Evolutionary conservation across 2,329 filamentous ascomycete species (phyloP).

Genomic region (Aspergillus sp.): DNA sequence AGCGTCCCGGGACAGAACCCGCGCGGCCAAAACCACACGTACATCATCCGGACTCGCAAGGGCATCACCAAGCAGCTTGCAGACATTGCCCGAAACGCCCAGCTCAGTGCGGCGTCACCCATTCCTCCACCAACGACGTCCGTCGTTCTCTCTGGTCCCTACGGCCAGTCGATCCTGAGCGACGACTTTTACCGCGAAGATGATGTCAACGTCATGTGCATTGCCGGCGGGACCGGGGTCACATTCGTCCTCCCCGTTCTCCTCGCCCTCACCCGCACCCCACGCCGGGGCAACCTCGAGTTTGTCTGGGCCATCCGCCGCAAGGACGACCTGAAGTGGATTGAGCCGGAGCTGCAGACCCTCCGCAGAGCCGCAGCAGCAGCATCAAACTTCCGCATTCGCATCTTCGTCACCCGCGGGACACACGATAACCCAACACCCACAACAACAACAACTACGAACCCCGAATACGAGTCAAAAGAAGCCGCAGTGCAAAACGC

Average conservation of each 20-base stretch:
- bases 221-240: slow-evolving; percentile 64
- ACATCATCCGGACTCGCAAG: slow-evolving; percentile 57
- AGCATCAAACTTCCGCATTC: slow-evolving; percentile 53
- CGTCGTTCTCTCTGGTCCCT: slow-evolving; percentile 66
- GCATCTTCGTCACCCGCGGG: slow-evolving; percentile 65
- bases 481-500: background rate
- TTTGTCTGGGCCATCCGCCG: slow-evolving; percentile 69
- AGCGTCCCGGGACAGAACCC: slow-evolving; percentile 53
- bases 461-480: background rate
- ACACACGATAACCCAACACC: background rate
- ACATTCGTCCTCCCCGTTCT: slow-evolving; percentile 60
- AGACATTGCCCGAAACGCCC: slow-evolving; percentile 23
- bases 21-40: slow-evolving; percentile 29
- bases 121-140: slow-evolving; percentile 42
- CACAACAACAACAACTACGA: background rate
- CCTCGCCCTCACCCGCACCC: slow-evolving; percentile 30
- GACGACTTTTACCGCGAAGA: slow-evolving; percentile 48
- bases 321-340: slow-evolving; percentile 61
- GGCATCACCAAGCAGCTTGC: slow-evolving; percentile 33
- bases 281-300: slow-evolving; percentile 53
- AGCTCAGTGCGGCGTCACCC: slow-evolving; percentile 10
- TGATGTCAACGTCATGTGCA: slow-evolving; percentile 49
- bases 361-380: slow-evolving; percentile 48
- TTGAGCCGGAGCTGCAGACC: slow-evolving; percentile 59
- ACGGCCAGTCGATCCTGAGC: slow-evolving; percentile 59